Evolutionary conservation across 2,329 filamentous ascomycete species (phyloP).

Genomic region (Ceratocystis eucalypticola): DNA sequence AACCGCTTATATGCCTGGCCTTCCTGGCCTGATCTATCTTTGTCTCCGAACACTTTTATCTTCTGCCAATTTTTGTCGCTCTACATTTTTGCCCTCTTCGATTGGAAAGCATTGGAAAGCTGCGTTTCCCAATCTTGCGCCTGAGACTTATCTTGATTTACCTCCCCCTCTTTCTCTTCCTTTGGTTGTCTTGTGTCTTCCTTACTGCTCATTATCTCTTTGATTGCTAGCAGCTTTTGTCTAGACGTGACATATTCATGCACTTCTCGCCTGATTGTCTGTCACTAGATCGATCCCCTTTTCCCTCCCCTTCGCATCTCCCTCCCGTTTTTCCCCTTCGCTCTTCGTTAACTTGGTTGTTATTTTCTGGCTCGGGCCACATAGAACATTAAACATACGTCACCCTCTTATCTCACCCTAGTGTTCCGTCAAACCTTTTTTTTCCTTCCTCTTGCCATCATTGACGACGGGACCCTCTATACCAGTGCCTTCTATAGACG

Average conservation of each 20-base stretch:
- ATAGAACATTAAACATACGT: not conserved
- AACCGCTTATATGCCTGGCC: not conserved
- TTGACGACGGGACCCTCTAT: not conserved
- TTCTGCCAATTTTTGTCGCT: not conserved
- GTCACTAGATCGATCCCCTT: too few relatives aligned
- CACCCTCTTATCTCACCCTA: not conserved
- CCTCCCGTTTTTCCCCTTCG: not conserved
- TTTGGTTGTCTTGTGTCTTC: not conserved
- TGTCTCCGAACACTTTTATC: not conserved
- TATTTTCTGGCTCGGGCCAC: not conserved
- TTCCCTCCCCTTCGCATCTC: not conserved
- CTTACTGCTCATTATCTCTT: not conserved
- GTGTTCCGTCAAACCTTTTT: not conserved
- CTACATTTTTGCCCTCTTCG: not conserved
- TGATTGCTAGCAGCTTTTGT: not conserved
- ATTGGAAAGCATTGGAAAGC: not conserved
- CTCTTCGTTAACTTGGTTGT: not conserved
- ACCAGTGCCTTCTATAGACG: not conserved
- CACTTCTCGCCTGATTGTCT: too few relatives aligned
- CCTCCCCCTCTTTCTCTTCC: not conserved
- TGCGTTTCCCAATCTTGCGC: not conserved
- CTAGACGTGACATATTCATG: too few relatives aligned
- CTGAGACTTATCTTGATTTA: not conserved
- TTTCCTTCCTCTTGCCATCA: not conserved
- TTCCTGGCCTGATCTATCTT: not conserved